Evolutionary conservation across 2,329 filamentous ascomycete genomes (phyloP), one percentile per base, ranked within the genome.

Genomic region (Exophiala sp.): DNA sequence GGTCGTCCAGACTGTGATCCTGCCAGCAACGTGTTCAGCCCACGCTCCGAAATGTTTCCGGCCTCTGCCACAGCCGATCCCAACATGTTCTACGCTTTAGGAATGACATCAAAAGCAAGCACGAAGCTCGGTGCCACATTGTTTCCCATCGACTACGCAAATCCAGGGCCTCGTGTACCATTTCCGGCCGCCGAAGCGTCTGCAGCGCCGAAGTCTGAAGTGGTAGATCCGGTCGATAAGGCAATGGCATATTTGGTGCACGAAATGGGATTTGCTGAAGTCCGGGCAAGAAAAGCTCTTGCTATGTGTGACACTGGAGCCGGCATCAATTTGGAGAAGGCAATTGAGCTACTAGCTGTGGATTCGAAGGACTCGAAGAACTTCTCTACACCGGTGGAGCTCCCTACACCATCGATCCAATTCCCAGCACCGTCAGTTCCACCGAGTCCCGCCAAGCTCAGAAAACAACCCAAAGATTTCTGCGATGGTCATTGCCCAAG

Each of bases 291-390:
- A 54, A 75, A 78, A 62, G 83, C 83, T 14, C 68, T 86, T 14
- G 75, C 77, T 38, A 75, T 78, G 61, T 85, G 82, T 4, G 83
- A 85, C 65, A 76, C 75, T 11, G 83, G 82, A 0, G 79, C 83
- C 58, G 80, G 80, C 1, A 69, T 85, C 58, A 72, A 83, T 52
- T 72, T 81, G 8, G 75, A 83, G 61, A 74, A 77, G 3, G 83
- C 83, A 0, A 76, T 85, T 18, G 76, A 81, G 54, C 63, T 83
- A 52, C 68, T 86, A 57, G 32, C 50, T 18, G 39, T 60, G 63
- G 60, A 60, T 81, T 14, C 66, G 69, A 51, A 71, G 74, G 57
- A 63, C 65, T 20, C 65, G 64, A 55, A 70, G 63, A 57, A 61
- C 14, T 44, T 56, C 11, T 34, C 49, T 49, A 24, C 63, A 58